Evolutionary conservation across 352 stramenopile species (phyloP).

Genomic region (Phytopythium montanum): DNA sequence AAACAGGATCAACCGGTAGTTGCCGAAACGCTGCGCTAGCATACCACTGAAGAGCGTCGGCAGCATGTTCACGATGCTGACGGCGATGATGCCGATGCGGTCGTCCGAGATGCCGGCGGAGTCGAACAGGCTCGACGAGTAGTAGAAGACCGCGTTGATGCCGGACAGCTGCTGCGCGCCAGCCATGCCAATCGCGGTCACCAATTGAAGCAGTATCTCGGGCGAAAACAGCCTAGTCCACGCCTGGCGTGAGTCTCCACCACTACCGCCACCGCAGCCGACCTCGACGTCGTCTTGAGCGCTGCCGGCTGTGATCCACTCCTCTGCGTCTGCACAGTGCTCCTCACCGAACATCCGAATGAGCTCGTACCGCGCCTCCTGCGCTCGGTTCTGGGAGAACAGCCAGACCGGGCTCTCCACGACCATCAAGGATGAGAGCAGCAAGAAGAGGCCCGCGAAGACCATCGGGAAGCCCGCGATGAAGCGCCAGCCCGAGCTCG

Average conservation of each 20-base stretch:
- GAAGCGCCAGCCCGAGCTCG: slow-evolving; percentile 42
- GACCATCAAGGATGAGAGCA: slow-evolving; percentile 20
- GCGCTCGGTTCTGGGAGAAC: slow-evolving; percentile 14
- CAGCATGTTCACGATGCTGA: slow-evolving; percentile 56
- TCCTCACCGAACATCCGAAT: slow-evolving; percentile 23
- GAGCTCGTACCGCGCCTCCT: slow-evolving; percentile 21
- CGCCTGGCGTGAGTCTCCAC: neutral
- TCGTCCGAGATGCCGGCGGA: slow-evolving; percentile 48
- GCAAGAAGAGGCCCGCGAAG: slow-evolving; percentile 21
- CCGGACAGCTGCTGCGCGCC: slow-evolving; percentile 50
- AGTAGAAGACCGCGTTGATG: slow-evolving; percentile 73
- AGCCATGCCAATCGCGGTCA: slow-evolving; percentile 41
- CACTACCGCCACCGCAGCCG: too few species aligned
- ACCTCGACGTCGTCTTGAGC: slow-evolving; percentile 22
- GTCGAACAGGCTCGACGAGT: slow-evolving; percentile 61
- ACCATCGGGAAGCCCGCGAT: slow-evolving; percentile 38
- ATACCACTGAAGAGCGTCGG: slow-evolving; percentile 37
- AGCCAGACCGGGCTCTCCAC: slow-evolving; percentile 45
- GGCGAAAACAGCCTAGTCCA: slow-evolving; percentile 15
- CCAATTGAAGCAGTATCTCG: slow-evolving; percentile 31
- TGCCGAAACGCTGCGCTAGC: slow-evolving; percentile 37
- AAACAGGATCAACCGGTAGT: slow-evolving; percentile 41
- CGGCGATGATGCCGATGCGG: slow-evolving; percentile 47
- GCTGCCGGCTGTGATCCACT: slow-evolving; percentile 18
- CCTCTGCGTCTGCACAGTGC: slow-evolving; percentile 14